Evolutionary conservation across 2,329 filamentous ascomycete species (phyloP), one percentile per base, ranked within the genome.

Genomic region (Aspergillus novofumigatus): DNA sequence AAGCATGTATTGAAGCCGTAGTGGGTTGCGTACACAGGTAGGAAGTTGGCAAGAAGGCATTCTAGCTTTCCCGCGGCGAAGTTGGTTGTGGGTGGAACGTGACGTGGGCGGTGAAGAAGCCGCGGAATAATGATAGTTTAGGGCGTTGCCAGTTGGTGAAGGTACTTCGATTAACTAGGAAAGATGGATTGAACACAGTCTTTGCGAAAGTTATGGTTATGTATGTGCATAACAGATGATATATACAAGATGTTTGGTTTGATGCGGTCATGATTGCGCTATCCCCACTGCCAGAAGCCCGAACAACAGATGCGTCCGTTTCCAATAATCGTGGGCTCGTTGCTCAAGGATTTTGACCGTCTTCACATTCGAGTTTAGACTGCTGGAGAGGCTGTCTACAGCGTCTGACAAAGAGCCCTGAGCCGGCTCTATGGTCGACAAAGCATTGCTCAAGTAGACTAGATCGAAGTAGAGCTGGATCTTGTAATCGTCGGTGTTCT

Each of bases 241-340:
- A 38, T 50, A 44, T 49, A 57, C 52, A 52, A 23, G 21, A 29
- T 20, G 26, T 42, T 32, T 26, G 44, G 41, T 9, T 20, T 26
- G 55, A n/a, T 28, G 44, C n/a, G 28, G 21, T 23, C n/a, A 52
- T 49, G 29, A 59, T 50, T 52, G 53, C 28, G 51, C 57, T 9
- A 42, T 4, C n/a, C 59, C 66, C 54, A 55, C 55, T 4, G 80
- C 81, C 62, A 97, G 75, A 56, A 96, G 76, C 2, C 89, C 91
- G 75, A 97, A 96, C 26, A 97, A 73, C 61, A 97, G 74, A 71
- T 84, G 87, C 10, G 90, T 94, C 67, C 89, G 85, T 77, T 88
- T 90, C 86, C 90, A 94, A 72, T 94, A 95, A 52, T 92, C 90
- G 49, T 81, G 78, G 5, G 90, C 84, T 17, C 81, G 78, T 72